These are phyloP conservation scores for Irpex rosettiformis DNA, from an alignment of 1,284 basidiomycete genomes.

Conservation along the genomic window DNA sequence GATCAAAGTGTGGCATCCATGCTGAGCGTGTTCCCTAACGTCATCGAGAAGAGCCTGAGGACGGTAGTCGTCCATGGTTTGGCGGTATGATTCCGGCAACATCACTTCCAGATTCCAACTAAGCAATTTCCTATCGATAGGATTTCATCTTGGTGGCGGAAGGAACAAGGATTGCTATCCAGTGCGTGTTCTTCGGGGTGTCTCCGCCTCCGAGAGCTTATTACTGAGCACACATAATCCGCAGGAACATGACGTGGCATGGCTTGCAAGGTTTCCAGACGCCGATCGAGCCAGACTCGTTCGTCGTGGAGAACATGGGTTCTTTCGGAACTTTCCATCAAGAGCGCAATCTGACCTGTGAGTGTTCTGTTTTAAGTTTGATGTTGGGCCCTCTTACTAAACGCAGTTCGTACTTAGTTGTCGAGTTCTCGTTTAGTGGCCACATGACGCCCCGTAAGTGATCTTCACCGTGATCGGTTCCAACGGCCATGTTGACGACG, in stretches of 20 bases:
- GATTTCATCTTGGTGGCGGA: conserved; percentile 55
- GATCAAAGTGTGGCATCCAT: conserved; percentile 36
- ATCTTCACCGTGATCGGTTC: not conserved
- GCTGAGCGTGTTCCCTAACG: conserved; percentile 36
- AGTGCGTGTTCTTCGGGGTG: conserved; percentile 31
- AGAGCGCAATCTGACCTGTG: conserved; percentile 34
- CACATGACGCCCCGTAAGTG: conserved; percentile 57
- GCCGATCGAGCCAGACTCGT: conserved; percentile 34
- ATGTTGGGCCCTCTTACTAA: not conserved
- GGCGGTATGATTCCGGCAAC: conserved; percentile 14
- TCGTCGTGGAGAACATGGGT: conserved; percentile 34
- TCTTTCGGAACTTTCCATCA: conserved; percentile 33
- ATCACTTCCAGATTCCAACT: not conserved
- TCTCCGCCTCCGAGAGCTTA: not conserved
- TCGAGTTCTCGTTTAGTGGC: conserved; percentile 54
- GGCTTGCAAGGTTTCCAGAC: conserved; percentile 38
- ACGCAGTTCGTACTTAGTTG: conserved; percentile 30
- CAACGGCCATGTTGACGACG: not conserved
- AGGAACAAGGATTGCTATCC: conserved; percentile 57
- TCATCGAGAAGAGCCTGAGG: conserved; percentile 16
- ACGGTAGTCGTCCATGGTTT: conserved; percentile 17
- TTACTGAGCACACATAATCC: not conserved
- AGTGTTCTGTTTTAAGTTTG: conserved; percentile 10
- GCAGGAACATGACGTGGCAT: conserved; percentile 38
- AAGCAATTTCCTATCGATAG: conserved; percentile 22